A percentile compares a stretch with the other conserved stretches of the same genome.
Conservation (phyloP, 2,329 filamentous ascomycete species). For the Xylaria sp. region DNA sequence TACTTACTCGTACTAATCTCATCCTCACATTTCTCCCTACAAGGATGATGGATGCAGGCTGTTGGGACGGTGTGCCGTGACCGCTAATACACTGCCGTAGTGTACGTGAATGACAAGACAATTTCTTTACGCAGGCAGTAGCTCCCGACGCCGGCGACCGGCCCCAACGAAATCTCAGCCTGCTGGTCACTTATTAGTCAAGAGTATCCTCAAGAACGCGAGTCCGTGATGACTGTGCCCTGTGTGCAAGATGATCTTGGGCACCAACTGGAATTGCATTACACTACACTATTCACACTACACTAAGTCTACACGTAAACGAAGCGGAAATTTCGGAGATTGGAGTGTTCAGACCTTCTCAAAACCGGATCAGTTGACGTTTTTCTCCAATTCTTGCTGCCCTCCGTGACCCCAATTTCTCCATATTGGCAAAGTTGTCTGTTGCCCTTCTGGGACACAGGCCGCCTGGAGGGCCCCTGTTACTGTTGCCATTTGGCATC, state of each 20-base stretch:
- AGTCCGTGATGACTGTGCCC: conserved; percentile 33
- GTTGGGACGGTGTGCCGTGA: conserved; percentile 25
- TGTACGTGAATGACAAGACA: conserved; percentile 9
- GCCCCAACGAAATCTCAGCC: conserved; percentile 31
- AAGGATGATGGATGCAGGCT: conserved; percentile 24
- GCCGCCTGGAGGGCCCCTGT: conserved; percentile 29
- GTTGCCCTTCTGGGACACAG: conserved; percentile 40
- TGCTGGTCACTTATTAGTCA: conserved; percentile 36
- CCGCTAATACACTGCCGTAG: conserved; percentile 20
- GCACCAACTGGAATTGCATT: conserved; percentile 27
- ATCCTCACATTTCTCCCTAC: conserved; percentile 1
- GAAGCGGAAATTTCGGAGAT: conserved; percentile 41
- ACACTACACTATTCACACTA: background rate
- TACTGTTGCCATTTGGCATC: background rate
- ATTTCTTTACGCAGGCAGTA: too few species aligned
- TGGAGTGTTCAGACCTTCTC: conserved; percentile 32
- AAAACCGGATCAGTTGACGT: conserved; percentile 37
- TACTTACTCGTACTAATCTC: conserved; percentile 2
- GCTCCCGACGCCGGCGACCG: conserved; percentile 36
- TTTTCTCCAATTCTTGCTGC: conserved; percentile 34
- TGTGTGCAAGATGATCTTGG: conserved; percentile 24
- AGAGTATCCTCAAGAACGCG: conserved; percentile 19
- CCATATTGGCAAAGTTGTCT: conserved; percentile 27
- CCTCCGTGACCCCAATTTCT: conserved; percentile 31
- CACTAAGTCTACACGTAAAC: too few species aligned